A percentile compares a stretch with the other conserved stretches of the same genome.
Evolutionary conservation across 2,329 filamentous ascomycete genomes (phyloP).

Genomic region (Akanthomyces dipterigenus): DNA sequence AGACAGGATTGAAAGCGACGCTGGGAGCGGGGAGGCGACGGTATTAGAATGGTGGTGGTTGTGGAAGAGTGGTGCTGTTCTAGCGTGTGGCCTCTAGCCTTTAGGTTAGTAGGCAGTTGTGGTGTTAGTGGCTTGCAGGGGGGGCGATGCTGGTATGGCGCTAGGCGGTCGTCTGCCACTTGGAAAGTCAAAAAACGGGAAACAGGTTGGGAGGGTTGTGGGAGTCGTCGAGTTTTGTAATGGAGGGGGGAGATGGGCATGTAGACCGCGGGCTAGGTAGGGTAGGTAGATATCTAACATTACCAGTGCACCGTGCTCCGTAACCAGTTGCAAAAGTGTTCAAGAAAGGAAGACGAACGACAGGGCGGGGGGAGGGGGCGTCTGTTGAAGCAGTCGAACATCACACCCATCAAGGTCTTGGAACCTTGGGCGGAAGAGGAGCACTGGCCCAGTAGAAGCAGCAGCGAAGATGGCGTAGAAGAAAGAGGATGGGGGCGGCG

Average conservation of each 20-base stretch:
- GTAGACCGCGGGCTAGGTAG: too few species aligned
- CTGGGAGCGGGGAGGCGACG: slow-evolving; percentile 8
- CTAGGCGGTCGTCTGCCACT: slow-evolving; percentile 7
- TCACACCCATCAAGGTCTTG: slow-evolving; percentile 8
- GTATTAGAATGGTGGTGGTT: slow-evolving; percentile 4
- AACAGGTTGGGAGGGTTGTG: background rate
- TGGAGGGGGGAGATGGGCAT: background rate
- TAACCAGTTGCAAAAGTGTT: background rate
- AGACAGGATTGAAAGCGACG: background rate
- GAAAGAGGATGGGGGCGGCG: background rate
- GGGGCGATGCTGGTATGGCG: background rate
- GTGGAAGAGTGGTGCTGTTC: background rate
- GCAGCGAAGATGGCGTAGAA: background rate
- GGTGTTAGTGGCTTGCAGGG: slow-evolving; percentile 10
- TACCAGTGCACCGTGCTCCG: too few species aligned
- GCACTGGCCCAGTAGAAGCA: background rate
- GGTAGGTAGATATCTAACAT: too few species aligned
- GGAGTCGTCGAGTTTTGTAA: background rate
- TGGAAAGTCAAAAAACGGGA: slow-evolving; percentile 6
- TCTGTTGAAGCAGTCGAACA: background rate
- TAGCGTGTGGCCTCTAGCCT: background rate
- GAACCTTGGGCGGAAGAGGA: background rate
- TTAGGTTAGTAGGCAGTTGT: background rate
- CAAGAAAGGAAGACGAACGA: background rate
- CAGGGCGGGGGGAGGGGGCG: background rate